Evolutionary conservation across 148 eudicot species (phyloP).

Genomic region (Persicaria tinctoria): DNA sequence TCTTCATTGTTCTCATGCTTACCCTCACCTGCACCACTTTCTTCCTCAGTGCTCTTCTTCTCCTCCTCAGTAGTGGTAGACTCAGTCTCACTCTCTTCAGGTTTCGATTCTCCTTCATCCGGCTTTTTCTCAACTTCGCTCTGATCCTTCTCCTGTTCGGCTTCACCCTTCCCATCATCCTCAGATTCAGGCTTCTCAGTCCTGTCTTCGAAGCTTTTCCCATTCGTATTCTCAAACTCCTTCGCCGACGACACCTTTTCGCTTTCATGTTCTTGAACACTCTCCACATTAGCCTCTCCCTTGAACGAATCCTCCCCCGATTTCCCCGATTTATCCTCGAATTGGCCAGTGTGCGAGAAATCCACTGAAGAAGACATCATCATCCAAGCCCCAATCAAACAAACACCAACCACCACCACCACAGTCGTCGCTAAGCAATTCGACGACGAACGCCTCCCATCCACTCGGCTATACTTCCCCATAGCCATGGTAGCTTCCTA

Average conservation of each 20-base stretch:
- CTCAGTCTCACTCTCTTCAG: slow-evolving; percentile 16
- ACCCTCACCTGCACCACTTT: slow-evolving; percentile 10
- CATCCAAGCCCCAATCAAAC: slow-evolving; percentile 64
- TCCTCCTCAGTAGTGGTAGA: slow-evolving; percentile 4
- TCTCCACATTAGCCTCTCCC: slow-evolving; percentile 18
- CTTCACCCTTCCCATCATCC: slow-evolving; percentile 18
- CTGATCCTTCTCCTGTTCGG: slow-evolving; percentile 13
- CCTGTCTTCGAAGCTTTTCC: slow-evolving; percentile 19
- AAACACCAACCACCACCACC: slow-evolving; percentile 40
- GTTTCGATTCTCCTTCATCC: slow-evolving; percentile 13
- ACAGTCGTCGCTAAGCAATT: slow-evolving; percentile 30
- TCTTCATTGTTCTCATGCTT: slow-evolving; percentile 2
- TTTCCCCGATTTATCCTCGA: slow-evolving; percentile 17
- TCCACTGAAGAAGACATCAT: slow-evolving; percentile 35
- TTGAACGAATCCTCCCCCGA: slow-evolving; percentile 24
- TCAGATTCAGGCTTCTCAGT: slow-evolving; percentile 18
- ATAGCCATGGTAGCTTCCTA: slow-evolving; percentile 30
- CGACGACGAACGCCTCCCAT: slow-evolving; percentile 37
- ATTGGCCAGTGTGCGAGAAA: slow-evolving; percentile 10
- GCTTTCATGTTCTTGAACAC: slow-evolving; percentile 15
- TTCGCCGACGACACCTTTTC: background rate
- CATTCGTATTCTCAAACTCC: slow-evolving; percentile 21
- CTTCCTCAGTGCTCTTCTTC: slow-evolving; percentile 16
- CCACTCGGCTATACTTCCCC: slow-evolving; percentile 48
- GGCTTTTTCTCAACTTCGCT: slow-evolving; percentile 5